A percentile compares a stretch with the other conserved stretches of the same genome.
These are phyloP conservation scores for Teunomyces aglyptinius DNA, from an alignment of 805 yeast species.

Conservation along the genomic window DNA sequence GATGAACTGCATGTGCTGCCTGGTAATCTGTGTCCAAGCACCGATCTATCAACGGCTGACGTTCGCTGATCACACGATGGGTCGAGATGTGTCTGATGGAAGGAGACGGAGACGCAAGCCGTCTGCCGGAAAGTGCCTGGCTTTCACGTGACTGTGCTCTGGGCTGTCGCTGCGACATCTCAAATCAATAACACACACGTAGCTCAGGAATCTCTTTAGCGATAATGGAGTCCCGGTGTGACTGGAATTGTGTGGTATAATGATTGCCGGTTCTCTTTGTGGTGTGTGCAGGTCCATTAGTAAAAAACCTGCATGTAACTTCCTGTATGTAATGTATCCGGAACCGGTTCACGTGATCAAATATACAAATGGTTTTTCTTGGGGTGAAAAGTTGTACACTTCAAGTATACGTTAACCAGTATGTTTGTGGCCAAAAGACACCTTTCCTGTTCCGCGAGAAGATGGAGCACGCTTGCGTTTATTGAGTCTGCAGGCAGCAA, in stretches of 20 bases:
- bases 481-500: slow-evolving; percentile 57
- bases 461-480: slow-evolving; percentile 62
- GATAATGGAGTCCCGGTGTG: not conserved
- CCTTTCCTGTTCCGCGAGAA: slow-evolving; percentile 39
- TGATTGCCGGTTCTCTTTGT: too few relatives aligned
- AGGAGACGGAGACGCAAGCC: slow-evolving; percentile 11
- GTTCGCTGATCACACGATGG: slow-evolving; percentile 16
- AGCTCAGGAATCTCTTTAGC: too few relatives aligned
- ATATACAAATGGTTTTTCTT: too few relatives aligned
- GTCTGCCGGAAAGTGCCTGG: not conserved
- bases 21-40: not conserved
- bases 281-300: not conserved
- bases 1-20: not conserved
- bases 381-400: not conserved
- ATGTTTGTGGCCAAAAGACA: slow-evolving; percentile 32
- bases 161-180: not conserved
- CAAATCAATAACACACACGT: too few relatives aligned
- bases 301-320: not conserved
- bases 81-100: slow-evolving; percentile 18
- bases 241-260: too few relatives aligned
- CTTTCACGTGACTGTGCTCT: slow-evolving; percentile 2
- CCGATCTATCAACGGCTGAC: slow-evolving; percentile 12
- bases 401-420: not conserved
- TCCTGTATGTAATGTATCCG: not conserved
- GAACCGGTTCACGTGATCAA: slow-evolving; percentile 3